Percentiles rank a stretch among this genome's conserved stretches.
These are phyloP conservation scores for Agapanthus africanus DNA, from an alignment of 106 monocot species.

Conservation along the genomic window DNA sequence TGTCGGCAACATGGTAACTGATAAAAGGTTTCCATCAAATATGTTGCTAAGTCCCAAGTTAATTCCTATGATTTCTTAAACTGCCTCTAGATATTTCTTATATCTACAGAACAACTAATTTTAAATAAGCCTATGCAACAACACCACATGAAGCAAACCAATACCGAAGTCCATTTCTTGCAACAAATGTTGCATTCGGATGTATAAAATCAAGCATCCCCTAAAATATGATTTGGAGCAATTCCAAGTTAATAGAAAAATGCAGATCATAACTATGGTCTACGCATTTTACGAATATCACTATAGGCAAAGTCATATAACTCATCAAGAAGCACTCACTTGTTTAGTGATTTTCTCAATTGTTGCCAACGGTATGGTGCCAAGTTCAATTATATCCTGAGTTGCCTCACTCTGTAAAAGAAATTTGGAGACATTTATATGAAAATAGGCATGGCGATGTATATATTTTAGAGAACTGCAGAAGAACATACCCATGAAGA, in stretches of 20 bases:
- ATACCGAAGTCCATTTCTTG: too few species aligned
- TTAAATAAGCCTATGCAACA: too few species aligned
- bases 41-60: too few species aligned
- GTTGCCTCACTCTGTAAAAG: constrained; percentile 64
- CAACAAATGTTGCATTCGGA: too few species aligned
- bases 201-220: too few species aligned
- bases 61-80: too few species aligned
- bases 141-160: too few species aligned
- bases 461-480: neutral
- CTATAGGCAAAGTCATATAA: neutral
- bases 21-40: too few species aligned
- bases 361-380: constrained; percentile 85
- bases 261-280: too few species aligned
- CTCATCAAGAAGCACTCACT: constrained; percentile 32
- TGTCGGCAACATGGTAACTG: too few species aligned
- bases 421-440: neutral
- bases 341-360: constrained; percentile 92
- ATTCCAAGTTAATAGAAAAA: neutral
- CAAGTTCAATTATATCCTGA: constrained; percentile 71
- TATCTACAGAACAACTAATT: too few species aligned
- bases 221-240: neutral
- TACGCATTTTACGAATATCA: neutral
- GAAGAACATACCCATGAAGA: constrained; percentile 5
- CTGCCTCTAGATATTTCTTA: too few species aligned
- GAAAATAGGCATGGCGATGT: neutral